Evolutionary conservation across 805 yeast species (phyloP), one percentile per base, ranked within the genome.

Genomic region (Saturnispora zaruensis): DNA sequence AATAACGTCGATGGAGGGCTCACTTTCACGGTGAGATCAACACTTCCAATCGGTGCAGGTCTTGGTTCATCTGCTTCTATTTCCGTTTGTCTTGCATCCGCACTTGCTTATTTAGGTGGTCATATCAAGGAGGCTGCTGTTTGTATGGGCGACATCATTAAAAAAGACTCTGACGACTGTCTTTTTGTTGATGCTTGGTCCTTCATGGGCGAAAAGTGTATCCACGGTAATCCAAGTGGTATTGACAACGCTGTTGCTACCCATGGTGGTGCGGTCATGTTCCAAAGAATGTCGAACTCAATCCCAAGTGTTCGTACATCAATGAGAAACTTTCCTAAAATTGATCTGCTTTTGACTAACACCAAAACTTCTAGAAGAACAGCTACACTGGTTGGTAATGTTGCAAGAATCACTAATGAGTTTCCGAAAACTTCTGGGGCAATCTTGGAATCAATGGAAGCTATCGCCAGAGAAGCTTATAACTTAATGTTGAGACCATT

Each of bases 241-340:
- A 88, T 93, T 48, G 99, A 93, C 65, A 93, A 93, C 62, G 89
- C 96, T 0, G 97, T 91, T 45, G 95, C 98, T 2, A 85, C 96
- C 0, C 82, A 82, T 57, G 99, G 99, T 21, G 97, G 97, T 44
- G 98, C 98, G 0, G 96, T 93, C 1, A 73, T 83, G 79, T 91
- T 82, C 67, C 91, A 85, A 67, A 77, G 95, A 59, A 70, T 64
- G 70, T 67, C 68, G 16, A 68, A 70, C 49, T 75, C 84, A 2
- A 58, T 74, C 48, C 85, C 87, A 20, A 76, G 82, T 47, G 76
- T 76, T n/a, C 69, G 88, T 53, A 78, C 83, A 8, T 74, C 81
- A 18, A 81, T 86, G 77, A 73, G 83, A 52, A 76, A 78, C 52
- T 80, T 88, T 64, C 96, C 96, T 0, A 75, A 83, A 3, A 65